A percentile compares a stretch with the other conserved stretches of the same genome.
These are phyloP conservation scores for Microdochium paspali DNA, from an alignment of 2,329 filamentous ascomycete species.

Conservation along the genomic window DNA sequence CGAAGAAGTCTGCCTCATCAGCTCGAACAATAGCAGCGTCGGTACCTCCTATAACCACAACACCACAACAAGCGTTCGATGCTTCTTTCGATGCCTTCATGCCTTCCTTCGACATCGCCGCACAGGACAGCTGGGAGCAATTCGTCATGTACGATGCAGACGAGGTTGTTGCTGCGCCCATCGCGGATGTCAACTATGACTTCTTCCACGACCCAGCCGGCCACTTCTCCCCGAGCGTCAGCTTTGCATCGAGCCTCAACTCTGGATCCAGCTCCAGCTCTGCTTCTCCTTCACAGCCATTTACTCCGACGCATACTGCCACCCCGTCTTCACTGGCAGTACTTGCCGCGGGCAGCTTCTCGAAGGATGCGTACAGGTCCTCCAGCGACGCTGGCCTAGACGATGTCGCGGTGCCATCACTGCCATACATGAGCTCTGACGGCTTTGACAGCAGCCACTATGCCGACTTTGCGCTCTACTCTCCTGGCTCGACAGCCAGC, in stretches of 20 bases:
- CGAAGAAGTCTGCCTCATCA: slow-evolving; percentile 31
- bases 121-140: slow-evolving; percentile 31
- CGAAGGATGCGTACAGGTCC: slow-evolving; percentile 7
- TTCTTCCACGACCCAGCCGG: slow-evolving; percentile 33
- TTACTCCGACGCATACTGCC: slow-evolving; percentile 13
- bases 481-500: slow-evolving; percentile 32
- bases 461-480: slow-evolving; percentile 47
- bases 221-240: slow-evolving; percentile 28
- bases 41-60: slow-evolving; percentile 7
- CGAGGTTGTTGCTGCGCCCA: slow-evolving; percentile 16
- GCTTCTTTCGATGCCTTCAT: slow-evolving; percentile 8
- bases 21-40: slow-evolving; percentile 9
- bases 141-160: slow-evolving; percentile 35
- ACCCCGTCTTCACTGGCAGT: slow-evolving; percentile 4
- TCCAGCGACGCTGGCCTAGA: not conserved
- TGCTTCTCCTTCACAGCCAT: slow-evolving; percentile 22
- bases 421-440: slow-evolving; percentile 31
- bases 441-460: slow-evolving; percentile 30
- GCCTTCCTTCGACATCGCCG: slow-evolving; percentile 9
- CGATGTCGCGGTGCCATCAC: slow-evolving; percentile 2
- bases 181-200: slow-evolving; percentile 25
- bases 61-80: slow-evolving; percentile 4
- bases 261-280: slow-evolving; percentile 14
- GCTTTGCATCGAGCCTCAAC: slow-evolving; percentile 7
- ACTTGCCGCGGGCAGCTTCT: slow-evolving; percentile 5